Base-by-base conservation (phyloP, 2,329 filamentous ascomycete genomes). In the Camillea tinctor region DNA sequence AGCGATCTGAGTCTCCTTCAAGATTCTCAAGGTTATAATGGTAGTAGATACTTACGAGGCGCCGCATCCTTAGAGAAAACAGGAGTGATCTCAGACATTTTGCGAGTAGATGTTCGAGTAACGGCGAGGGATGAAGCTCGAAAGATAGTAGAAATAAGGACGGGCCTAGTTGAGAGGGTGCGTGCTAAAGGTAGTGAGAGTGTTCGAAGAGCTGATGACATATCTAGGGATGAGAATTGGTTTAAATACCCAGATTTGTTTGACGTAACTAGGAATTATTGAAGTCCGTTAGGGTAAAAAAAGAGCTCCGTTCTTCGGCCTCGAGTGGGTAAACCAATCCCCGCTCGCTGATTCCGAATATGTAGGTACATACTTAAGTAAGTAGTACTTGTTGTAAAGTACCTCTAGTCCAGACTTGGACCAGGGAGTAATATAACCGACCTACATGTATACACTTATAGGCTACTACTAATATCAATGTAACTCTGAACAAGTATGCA, bases 31-130 rank as follows among this genome's bases (percentile, higher is more conserved):
- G 15, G 36, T 15, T 6, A 44, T 11, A n/a, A 4, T 3, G 36
- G 13, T 15, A 44, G 13, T 21, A 54, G 11, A 50, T 54, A 81
- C 84, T 75, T 75, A 86, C 84, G 80, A 69, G 81, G 78, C 66
- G 84, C 82, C 66, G 84, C 85, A 67, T 87, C 79, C 77, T 84
- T 83, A 74, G 82, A 83, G 72, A 83, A 82, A 67, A 88, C 72
- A 63, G 74, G 73, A 52, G 71, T 72, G 61, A 81, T 79, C 71
- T 81, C 77, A 59, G 80, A 76, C 75, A 80, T 81, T 62, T 71
- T 79, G 72, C 71, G 76, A 73, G 68, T 72, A 68, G 60, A 72
- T 58, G 67, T 74, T 68, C 67, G 61, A 57, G 62, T 59, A 55
- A 66, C 63, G 60, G 71, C 69, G 53, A 66, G 55, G 55, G 66